Percentiles rank a stretch among this genome's conserved stretches.
Conservation (phyloP, 2,329 filamentous ascomycete species). For the Fusarium sp. region DNA sequence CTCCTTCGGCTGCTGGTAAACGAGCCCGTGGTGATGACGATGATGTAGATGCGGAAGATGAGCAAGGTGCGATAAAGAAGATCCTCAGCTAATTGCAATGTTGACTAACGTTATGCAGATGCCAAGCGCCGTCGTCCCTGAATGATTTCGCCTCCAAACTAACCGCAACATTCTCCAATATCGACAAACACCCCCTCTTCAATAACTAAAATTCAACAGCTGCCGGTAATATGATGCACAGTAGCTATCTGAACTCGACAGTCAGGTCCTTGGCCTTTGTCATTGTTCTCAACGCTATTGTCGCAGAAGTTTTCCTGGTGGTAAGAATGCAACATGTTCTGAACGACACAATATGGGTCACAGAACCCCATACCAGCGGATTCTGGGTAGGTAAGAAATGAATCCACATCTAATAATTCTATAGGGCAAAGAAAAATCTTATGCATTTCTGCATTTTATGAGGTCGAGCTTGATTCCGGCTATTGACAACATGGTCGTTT, state of each 20-base stretch:
- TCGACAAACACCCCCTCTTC: constrained; percentile 4
- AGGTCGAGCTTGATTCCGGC: not conserved
- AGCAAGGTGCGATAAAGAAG: constrained; percentile 43
- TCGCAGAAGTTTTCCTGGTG: constrained; percentile 27
- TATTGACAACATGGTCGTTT: constrained; percentile 12
- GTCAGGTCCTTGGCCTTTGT: not conserved
- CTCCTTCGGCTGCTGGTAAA: constrained; percentile 39
- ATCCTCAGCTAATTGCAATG: not conserved
- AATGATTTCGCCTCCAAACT: constrained; percentile 29
- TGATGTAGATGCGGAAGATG: constrained; percentile 46
- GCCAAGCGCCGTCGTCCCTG: constrained; percentile 62
- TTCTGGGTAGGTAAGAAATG: constrained; percentile 28
- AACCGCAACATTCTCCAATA: constrained; percentile 24
- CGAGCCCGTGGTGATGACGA: constrained; percentile 44
- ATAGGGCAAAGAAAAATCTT: constrained; percentile 25
- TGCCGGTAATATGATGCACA: constrained; percentile 8
- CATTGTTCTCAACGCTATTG: constrained; percentile 1
- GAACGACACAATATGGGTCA: constrained; percentile 7
- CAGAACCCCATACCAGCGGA: not conserved
- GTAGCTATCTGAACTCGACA: not conserved
- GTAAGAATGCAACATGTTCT: constrained; percentile 34
- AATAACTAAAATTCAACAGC: constrained; percentile 14
- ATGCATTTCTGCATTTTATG: not conserved
- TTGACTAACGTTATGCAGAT: constrained; percentile 52
- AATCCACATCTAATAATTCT: constrained; percentile 26